A percentile compares a stretch with the other conserved stretches of the same genome.
phyloP scores from a whole-genome alignment of 768 basidiomycete species.

The Lactarius deliciosus region DNA sequence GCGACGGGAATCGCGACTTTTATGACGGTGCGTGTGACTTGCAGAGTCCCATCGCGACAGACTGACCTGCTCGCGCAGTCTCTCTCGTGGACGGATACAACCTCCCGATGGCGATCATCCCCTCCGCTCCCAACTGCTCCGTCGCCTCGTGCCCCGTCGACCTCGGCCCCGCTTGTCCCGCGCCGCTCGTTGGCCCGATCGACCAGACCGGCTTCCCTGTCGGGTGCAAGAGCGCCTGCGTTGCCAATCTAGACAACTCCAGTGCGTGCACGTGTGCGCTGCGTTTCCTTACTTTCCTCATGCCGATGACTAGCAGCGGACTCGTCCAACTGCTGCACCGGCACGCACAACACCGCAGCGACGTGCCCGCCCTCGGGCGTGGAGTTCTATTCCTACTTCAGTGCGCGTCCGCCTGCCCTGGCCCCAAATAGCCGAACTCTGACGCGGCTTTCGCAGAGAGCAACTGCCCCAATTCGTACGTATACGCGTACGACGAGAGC shows the following conservation, averaged over 20 bases:
- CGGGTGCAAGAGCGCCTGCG: conserved; percentile 63
- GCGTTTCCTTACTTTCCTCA: neutral
- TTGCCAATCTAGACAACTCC: conserved; percentile 40
- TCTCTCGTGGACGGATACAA: conserved; percentile 62
- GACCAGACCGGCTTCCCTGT: conserved; percentile 54
- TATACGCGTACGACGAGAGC: conserved; percentile 56
- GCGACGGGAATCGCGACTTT: conserved; percentile 46
- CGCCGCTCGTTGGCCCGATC: conserved; percentile 50
- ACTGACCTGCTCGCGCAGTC: conserved; percentile 38
- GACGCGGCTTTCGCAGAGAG: conserved; percentile 33
- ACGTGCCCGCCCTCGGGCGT: conserved; percentile 41
- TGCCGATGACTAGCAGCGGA: conserved; percentile 33
- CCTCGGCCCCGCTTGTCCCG: conserved; percentile 44
- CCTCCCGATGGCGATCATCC: conserved; percentile 34
- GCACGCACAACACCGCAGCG: conserved; percentile 35
- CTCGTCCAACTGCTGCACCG: conserved; percentile 42
- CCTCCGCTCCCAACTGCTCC: conserved; percentile 32
- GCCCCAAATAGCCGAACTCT: neutral
- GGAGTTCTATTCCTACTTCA: conserved; percentile 24
- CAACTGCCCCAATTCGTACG: conserved; percentile 49
- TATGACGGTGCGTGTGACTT: conserved; percentile 45
- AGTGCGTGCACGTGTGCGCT: conserved; percentile 29
- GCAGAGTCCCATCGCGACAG: too few species aligned
- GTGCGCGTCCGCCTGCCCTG: neutral
- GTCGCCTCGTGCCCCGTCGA: conserved; percentile 33